Evolutionary conservation across 768 basidiomycete species (phyloP).

Genomic region (Russula griseocarnosa): DNA sequence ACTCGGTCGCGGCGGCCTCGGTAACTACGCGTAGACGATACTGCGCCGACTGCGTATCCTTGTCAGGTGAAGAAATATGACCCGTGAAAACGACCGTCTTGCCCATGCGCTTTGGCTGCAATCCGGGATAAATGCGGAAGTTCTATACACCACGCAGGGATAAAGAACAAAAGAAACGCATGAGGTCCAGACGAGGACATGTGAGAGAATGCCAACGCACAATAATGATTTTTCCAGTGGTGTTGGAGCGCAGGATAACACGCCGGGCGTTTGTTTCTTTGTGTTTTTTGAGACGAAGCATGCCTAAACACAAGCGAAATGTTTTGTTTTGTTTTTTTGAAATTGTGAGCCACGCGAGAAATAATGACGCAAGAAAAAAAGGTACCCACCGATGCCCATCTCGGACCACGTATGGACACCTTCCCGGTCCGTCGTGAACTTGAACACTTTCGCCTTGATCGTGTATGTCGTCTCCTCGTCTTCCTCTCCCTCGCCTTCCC

Average conservation of each 20-base stretch:
- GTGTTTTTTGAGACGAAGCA: constrained; percentile 70
- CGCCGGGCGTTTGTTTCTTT: constrained; percentile 57
- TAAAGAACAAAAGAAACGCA: neutral
- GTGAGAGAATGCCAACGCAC: constrained; percentile 42
- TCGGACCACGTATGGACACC: constrained; percentile 54
- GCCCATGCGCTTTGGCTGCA: constrained; percentile 52
- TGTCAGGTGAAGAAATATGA: constrained; percentile 45
- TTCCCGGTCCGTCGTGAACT: constrained; percentile 49
- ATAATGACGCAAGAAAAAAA: neutral
- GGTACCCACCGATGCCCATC: constrained; percentile 58
- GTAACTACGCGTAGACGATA: constrained; percentile 61
- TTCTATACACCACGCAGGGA: constrained; percentile 51
- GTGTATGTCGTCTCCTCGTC: constrained; percentile 64
- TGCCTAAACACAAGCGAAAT: constrained; percentile 40
- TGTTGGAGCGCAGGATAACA: constrained; percentile 66
- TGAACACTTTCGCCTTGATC: constrained; percentile 59
- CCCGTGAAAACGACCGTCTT: constrained; percentile 64
- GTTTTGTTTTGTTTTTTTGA: too few species aligned
- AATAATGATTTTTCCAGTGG: constrained; percentile 68
- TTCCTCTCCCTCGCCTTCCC: constrained; percentile 78
- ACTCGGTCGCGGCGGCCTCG: constrained; percentile 51
- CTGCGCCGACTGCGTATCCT: constrained; percentile 45
- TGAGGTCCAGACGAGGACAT: constrained; percentile 10
- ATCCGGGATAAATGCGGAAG: constrained; percentile 59
- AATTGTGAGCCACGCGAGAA: neutral